Percentiles rank a stretch among this genome's conserved stretches.
Conservation (phyloP, 306 rosid species). For the Cicer judaicum region DNA sequence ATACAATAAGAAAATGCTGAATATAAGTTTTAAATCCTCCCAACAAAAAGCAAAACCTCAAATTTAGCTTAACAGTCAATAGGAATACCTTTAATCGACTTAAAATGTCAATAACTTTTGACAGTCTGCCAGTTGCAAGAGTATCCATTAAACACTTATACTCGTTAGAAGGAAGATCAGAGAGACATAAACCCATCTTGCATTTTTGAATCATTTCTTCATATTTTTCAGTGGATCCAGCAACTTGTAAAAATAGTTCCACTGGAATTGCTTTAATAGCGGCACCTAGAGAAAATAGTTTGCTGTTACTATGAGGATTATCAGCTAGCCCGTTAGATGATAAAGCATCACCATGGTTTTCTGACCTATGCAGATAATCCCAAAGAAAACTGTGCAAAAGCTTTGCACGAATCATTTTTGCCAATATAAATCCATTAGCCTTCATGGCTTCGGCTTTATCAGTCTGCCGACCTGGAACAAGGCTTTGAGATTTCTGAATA, state of each 20-base stretch:
- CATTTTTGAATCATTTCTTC: slow-evolving; percentile 85
- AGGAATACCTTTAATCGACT: slow-evolving; percentile 82
- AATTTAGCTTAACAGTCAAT: slow-evolving; percentile 39
- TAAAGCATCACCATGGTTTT: slow-evolving; percentile 47
- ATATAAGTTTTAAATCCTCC: slow-evolving; percentile 24
- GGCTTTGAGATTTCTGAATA: slow-evolving; percentile 65
- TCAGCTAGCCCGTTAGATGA: slow-evolving; percentile 51
- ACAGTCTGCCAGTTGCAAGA: slow-evolving; percentile 84
- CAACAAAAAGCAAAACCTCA: slow-evolving; percentile 13
- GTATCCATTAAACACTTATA: slow-evolving; percentile 77
- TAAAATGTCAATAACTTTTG: slow-evolving; percentile 80
- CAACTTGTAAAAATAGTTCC: slow-evolving; percentile 94
- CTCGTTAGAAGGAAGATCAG: slow-evolving; percentile 74
- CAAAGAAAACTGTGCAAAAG: slow-evolving; percentile 83
- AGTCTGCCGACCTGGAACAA: slow-evolving; percentile 53
- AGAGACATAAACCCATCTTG: slow-evolving; percentile 75
- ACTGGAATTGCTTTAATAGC: slow-evolving; percentile 76
- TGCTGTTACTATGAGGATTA: slow-evolving; percentile 70
- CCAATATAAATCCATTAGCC: slow-evolving; percentile 84
- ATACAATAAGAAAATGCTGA: slow-evolving; percentile 35
- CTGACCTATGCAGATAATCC: slow-evolving; percentile 67
- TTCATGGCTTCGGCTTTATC: slow-evolving; percentile 76
- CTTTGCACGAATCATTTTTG: slow-evolving; percentile 95
- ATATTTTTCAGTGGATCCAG: slow-evolving; percentile 67
- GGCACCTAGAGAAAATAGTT: slow-evolving; percentile 70